Percentiles rank a stretch among this genome's conserved stretches.
Conservation (phyloP, 768 basidiomycete species). For the Suillus ampliporus region DNA sequence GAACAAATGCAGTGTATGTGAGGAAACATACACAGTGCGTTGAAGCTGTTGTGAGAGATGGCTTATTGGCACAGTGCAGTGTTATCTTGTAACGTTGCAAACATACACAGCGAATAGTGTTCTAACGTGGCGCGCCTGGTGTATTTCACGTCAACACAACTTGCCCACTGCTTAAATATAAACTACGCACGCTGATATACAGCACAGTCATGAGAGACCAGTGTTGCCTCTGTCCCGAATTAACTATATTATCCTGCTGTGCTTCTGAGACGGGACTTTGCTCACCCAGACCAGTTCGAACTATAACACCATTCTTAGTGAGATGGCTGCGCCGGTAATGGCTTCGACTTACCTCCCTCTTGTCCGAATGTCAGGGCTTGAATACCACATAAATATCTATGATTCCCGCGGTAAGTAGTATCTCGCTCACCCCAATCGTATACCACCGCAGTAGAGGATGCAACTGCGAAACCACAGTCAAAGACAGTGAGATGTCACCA, state of each 20-base stretch:
- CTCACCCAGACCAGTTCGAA: slow-evolving; percentile 2
- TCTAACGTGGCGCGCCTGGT: neutral
- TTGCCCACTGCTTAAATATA: too few relatives aligned
- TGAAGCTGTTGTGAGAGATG: neutral
- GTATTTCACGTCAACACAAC: neutral
- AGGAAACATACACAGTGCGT: neutral
- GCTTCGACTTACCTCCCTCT: neutral
- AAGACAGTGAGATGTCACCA: neutral
- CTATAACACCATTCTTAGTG: neutral
- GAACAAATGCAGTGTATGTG: too few relatives aligned
- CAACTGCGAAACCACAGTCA: neutral
- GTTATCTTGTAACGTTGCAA: neutral
- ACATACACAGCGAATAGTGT: neutral
- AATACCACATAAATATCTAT: neutral
- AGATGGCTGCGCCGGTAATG: neutral
- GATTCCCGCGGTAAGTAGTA: neutral
- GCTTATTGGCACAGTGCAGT: neutral
- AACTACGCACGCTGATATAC: neutral
- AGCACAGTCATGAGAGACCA: neutral
- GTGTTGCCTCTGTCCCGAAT: neutral
- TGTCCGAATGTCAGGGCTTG: neutral
- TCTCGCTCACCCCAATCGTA: slow-evolving; percentile 1
- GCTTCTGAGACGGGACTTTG: neutral
- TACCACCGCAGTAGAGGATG: neutral
- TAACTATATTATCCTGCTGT: neutral